phyloP scores from a whole-genome alignment of 208 protist genomes.

The Acanthamoeba comandoni region DNA sequence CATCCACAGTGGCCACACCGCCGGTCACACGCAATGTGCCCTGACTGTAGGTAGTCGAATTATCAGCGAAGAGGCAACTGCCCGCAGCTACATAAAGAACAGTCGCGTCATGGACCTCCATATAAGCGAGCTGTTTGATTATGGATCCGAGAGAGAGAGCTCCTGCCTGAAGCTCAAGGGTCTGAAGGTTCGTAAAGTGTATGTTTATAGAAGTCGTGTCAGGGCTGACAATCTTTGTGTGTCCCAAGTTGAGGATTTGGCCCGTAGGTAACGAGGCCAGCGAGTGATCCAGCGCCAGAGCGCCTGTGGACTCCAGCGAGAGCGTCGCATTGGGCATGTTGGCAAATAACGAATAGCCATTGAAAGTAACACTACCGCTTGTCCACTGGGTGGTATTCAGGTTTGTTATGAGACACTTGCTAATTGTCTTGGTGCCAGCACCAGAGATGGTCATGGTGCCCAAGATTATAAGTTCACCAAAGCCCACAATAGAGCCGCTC shows the following conservation, averaged over 20 bases:
- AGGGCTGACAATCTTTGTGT: too few relatives aligned
- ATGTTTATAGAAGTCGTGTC: too few relatives aligned
- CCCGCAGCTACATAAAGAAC: too few relatives aligned
- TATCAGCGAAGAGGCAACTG: too few relatives aligned
- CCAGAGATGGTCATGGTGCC: slow-evolving; percentile 29
- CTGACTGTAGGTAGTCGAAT: too few relatives aligned
- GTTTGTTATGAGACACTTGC: not conserved
- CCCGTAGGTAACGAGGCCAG: slow-evolving; percentile 37
- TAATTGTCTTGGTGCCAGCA: not conserved
- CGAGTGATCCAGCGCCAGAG: not conserved
- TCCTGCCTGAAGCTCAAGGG: too few relatives aligned
- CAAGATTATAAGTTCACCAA: not conserved
- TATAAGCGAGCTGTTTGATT: too few relatives aligned
- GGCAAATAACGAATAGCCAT: slow-evolving; percentile 19
- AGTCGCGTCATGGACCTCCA: too few relatives aligned
- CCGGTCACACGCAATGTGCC: not conserved
- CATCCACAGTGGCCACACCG: slow-evolving; percentile 14
- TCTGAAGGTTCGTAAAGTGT: too few relatives aligned
- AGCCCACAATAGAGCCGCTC: slow-evolving; percentile 32
- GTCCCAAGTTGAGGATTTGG: slow-evolving; percentile 29
- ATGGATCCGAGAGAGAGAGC: too few relatives aligned
- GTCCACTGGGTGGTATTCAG: slow-evolving; percentile 48
- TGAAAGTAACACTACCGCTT: slow-evolving; percentile 19
- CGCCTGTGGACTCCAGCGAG: slow-evolving; percentile 7
- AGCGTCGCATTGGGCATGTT: slow-evolving; percentile 18